Conservation (phyloP, 495 filamentous ascomycete species). For the Acidomyces sp. region DNA sequence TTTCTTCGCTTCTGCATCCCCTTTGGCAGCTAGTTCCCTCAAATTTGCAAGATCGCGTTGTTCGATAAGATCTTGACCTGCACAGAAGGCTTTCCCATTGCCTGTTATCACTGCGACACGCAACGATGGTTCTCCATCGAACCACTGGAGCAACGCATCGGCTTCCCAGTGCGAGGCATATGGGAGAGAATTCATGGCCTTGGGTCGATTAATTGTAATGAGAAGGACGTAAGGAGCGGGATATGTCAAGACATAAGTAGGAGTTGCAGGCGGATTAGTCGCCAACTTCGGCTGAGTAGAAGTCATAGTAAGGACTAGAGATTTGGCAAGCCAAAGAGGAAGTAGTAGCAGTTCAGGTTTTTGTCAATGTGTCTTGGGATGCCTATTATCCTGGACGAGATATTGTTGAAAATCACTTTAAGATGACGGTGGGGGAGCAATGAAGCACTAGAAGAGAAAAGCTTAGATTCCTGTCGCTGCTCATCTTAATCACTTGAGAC, state of each 20-base stretch:
- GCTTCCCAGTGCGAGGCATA: conserved; percentile 38
- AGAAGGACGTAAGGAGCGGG: conserved; percentile 44
- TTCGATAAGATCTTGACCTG: conserved; percentile 42
- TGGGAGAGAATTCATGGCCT: conserved; percentile 45
- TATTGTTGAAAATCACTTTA: no score
- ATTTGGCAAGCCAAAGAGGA: no score
- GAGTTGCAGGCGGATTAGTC: conserved; percentile 17
- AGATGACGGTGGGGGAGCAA: no score
- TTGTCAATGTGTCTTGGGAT: no score
- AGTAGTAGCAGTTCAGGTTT: no score
- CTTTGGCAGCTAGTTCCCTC: conserved; percentile 3
- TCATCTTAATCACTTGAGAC: no score
- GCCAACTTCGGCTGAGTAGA: conserved; percentile 12
- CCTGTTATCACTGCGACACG: conserved; percentile 47
- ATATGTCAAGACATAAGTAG: conserved; percentile 35
- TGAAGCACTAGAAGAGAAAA: no score
- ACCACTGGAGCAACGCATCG: conserved; percentile 42
- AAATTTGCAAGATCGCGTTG: conserved; percentile 13
- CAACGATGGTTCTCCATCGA: conserved; percentile 42
- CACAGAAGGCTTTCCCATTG: conserved; percentile 41
- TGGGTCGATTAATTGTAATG: conserved; percentile 48
- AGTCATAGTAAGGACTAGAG: no score
- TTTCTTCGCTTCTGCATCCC: conserved; percentile 5
- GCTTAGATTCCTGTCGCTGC: no score
- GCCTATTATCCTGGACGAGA: no score